Percentiles rank a stretch among this genome's conserved stretches.
These are phyloP conservation scores for Penicillium sp. DNA, from an alignment of 2,329 filamentous ascomycete genomes.

Conservation along the genomic window DNA sequence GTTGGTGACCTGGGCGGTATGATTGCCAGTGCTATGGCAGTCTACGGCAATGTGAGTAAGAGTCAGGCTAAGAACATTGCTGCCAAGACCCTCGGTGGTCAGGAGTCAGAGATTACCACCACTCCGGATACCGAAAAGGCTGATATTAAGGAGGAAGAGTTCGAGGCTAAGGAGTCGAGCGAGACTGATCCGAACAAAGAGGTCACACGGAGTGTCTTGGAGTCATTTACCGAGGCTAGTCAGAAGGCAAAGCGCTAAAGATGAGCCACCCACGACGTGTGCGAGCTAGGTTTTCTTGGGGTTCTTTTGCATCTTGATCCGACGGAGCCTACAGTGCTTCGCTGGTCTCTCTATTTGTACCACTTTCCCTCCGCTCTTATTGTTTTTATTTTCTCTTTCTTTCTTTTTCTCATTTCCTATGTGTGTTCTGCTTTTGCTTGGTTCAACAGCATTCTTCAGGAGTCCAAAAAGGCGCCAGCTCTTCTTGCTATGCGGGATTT, in stretches of 20 bases:
- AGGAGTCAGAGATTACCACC: constrained; percentile 17
- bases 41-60: constrained; percentile 90
- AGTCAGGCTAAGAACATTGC: constrained; percentile 68
- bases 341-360: neutral
- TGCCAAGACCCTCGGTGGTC: constrained; percentile 35
- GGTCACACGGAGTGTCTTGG: neutral
- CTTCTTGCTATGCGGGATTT: neutral
- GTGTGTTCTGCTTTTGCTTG: neutral
- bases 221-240: neutral
- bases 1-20: constrained; percentile 94
- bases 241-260: neutral
- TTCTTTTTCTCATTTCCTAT: constrained; percentile 4
- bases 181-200: neutral
- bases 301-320: neutral
- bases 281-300: neutral
- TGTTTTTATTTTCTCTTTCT: neutral
- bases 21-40: constrained; percentile 93
- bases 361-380: neutral
- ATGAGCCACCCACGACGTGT: neutral
- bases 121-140: constrained; percentile 24
- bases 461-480: neutral
- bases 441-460: constrained; percentile 13
- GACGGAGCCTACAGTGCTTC: neutral
- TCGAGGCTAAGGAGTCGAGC: neutral
- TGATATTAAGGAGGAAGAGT: constrained; percentile 3